Evolutionary conservation across 306 rosid species (phyloP).

Genomic region (Malus sieversii): DNA sequence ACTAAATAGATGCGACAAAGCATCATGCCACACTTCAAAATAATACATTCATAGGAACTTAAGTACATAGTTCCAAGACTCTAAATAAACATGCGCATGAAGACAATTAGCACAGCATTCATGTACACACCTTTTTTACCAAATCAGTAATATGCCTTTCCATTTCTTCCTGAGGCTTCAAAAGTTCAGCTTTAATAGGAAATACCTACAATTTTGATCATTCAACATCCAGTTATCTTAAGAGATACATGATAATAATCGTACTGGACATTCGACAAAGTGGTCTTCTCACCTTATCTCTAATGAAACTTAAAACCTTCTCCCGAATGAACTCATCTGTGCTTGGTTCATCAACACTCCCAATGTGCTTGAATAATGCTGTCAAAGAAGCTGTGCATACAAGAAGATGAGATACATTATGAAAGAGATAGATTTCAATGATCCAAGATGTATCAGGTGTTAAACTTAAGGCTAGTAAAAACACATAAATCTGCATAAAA

Average conservation of each 20-base stretch:
- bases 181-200: conserved; percentile 74
- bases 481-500: background rate
- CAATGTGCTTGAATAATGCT: conserved; percentile 87
- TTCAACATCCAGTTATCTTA: conserved; percentile 9
- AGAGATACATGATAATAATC: conserved; percentile 3
- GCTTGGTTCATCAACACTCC: conserved; percentile 69
- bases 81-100: background rate
- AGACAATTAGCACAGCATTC: conserved; percentile 12
- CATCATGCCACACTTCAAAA: background rate
- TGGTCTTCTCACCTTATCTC: conserved; percentile 63
- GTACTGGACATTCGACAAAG: conserved; percentile 1
- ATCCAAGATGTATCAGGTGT: background rate
- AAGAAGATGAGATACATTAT: conserved; percentile 3
- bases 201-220: conserved; percentile 54
- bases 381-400: conserved; percentile 80
- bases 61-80: background rate
- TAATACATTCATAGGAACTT: background rate
- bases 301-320: conserved; percentile 75
- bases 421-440: background rate
- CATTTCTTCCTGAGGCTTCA: conserved; percentile 95
- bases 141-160: conserved; percentile 95
- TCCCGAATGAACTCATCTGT: conserved; percentile 73
- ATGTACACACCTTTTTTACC: conserved; percentile 60
- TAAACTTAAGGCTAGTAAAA: background rate
- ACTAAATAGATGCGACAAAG: background rate